Evolutionary conservation across 495 filamentous ascomycete genomes (phyloP), one percentile per base, ranked within the genome.

Genomic region (Hypoxylon lienhwacheense): DNA sequence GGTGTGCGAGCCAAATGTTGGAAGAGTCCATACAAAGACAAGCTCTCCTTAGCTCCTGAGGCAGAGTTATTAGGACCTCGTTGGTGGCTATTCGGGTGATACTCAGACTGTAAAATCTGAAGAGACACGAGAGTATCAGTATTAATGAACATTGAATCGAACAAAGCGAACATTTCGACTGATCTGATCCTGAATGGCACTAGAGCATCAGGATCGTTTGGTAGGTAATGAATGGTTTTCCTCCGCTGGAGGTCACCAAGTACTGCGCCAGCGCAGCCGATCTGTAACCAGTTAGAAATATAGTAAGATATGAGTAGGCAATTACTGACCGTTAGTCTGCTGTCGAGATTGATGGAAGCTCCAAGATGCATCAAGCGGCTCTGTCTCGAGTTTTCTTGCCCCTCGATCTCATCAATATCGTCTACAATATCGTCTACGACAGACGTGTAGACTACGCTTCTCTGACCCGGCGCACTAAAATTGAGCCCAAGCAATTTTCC

Each of bases 11-110:
- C 87, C 50, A 92, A 74, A 29, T 85, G 78, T 33, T 86, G 81
- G 53, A 95, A 90, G 8, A 95, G 75, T 3, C 91, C 93, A 55
- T 87, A 95, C 1, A 98, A 70, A 1, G 91, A 96, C n/a, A 97
- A 79, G 5, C 84, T 86, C 67, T 97, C 90, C 66, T 96, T 97
- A 0, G 85, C 81, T 10, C 85, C 85, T 0, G 85, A 85, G 5
- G 79, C 76, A 4, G 79, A 83, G 54, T 71, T 83, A 7, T 78
- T 82, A 8, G 87, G 85, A 1, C 88, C 89, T 68, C 90, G 88
- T 63, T 86, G 88, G 37, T 93, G 86, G 34, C 83, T 83, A 53
- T 91, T 89, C 5, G 91, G 91, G 69, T 93, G 89, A 12, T 82
- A 84, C 60, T 97, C 91, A 4, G 85, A 82, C 42, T 88, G 86